Percentiles rank a stretch among this genome's conserved stretches.
These are phyloP conservation scores for Scytalidium sp. DNA, from an alignment of 2,329 filamentous ascomycete genomes.

Conservation along the genomic window DNA sequence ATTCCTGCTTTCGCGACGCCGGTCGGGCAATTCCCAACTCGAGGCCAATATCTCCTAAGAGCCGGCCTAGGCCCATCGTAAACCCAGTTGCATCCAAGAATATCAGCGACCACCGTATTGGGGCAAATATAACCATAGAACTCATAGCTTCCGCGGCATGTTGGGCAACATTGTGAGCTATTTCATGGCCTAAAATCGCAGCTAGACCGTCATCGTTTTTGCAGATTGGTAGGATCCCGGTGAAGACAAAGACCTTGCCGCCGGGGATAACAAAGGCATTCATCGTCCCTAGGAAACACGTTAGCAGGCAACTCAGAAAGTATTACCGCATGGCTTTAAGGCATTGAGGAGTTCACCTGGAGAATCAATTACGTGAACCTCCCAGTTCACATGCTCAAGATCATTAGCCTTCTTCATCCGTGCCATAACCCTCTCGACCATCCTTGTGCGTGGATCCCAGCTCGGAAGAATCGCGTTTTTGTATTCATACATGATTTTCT, in stretches of 20 bases:
- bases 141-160: conserved; percentile 64
- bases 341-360: conserved; percentile 33
- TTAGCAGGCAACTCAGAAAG: conserved; percentile 5
- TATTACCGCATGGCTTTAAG: not conserved
- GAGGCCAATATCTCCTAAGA: conserved; percentile 30
- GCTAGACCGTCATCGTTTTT: conserved; percentile 67
- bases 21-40: conserved; percentile 65
- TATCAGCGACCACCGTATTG: conserved; percentile 32
- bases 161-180: conserved; percentile 71
- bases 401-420: conserved; percentile 66
- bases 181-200: conserved; percentile 75
- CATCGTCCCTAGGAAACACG: conserved; percentile 27
- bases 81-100: conserved; percentile 26
- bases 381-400: conserved; percentile 59
- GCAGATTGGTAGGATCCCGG: conserved; percentile 68
- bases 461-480: conserved; percentile 53
- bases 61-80: conserved; percentile 18
- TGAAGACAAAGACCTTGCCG: conserved; percentile 78
- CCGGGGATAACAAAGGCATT: conserved; percentile 80
- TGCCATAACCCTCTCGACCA: conserved; percentile 63
- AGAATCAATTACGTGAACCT: conserved; percentile 73
- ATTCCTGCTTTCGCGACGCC: conserved; percentile 69
- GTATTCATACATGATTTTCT: conserved; percentile 51
- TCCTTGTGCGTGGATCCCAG: conserved; percentile 50
- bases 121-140: conserved; percentile 32